Percentiles rank a stretch among this genome's conserved stretches.
These are phyloP conservation scores for Hansenula lynferdii DNA, from an alignment of 1,139 yeast species.

Conservation along the genomic window DNA sequence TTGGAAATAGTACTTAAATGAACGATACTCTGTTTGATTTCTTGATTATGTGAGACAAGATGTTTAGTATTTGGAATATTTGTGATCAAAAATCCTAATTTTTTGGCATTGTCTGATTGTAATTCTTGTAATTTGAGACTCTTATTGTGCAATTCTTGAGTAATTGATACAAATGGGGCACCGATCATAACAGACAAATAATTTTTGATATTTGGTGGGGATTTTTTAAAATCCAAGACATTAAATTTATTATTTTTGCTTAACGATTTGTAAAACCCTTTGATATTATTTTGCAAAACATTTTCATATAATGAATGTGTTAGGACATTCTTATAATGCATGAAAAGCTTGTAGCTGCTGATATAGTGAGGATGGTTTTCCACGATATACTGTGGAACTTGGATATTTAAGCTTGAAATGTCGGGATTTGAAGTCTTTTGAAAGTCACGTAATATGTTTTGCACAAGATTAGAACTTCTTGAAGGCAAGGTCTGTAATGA, in stretches of 20 bases:
- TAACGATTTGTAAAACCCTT: constrained; percentile 17
- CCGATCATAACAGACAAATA: constrained; percentile 27
- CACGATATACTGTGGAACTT: constrained; percentile 9
- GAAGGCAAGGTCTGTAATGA: constrained; percentile 31
- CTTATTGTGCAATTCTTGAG: constrained; percentile 24
- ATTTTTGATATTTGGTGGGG: constrained; percentile 2
- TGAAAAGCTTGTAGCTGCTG: constrained; percentile 9
- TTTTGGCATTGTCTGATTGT: constrained; percentile 26
- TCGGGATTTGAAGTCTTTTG: constrained; percentile 9
- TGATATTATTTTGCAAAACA: constrained; percentile 15
- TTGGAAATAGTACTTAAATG: background rate
- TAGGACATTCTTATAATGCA: constrained; percentile 9
- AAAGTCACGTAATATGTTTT: constrained; percentile 18
- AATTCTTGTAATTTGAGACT: constrained; percentile 19
- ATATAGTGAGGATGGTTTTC: constrained; percentile 7
- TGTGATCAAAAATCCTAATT: constrained; percentile 30
- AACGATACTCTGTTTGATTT: constrained; percentile 4
- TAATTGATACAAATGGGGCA: constrained; percentile 30
- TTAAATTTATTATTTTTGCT: constrained; percentile 7
- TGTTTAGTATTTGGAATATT: constrained; percentile 24
- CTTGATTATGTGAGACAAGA: background rate
- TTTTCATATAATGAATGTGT: constrained; percentile 15
- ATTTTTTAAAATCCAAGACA: constrained; percentile 3
- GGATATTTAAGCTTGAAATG: constrained; percentile 6
- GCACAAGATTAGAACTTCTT: constrained; percentile 12